Evolutionary conservation across 768 basidiomycete genomes (phyloP).

Genomic region (Leccinum sublutescens): DNA sequence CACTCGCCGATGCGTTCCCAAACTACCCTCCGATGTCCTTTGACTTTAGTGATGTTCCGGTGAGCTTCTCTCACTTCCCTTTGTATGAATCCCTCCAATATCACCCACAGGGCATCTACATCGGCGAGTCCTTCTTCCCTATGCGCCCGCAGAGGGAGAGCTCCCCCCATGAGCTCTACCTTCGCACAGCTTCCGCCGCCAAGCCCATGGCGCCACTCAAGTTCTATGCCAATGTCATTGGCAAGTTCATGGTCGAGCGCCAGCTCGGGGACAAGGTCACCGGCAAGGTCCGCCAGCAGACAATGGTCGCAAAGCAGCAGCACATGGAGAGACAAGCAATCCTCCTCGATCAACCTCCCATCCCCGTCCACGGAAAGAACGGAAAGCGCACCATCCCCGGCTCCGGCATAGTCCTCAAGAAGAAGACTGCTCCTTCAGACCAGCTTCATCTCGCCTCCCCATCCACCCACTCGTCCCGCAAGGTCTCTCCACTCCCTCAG

Average conservation of each 20-base stretch:
- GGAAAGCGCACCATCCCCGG: conserved; percentile 40
- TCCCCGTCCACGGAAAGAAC: conserved; percentile 36
- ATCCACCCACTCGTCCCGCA: conserved; percentile 29
- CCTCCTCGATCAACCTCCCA: conserved; percentile 40
- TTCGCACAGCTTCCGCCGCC: conserved; percentile 55
- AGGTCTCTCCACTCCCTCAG: conserved; percentile 29
- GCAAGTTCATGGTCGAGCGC: conserved; percentile 66
- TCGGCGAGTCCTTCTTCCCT: conserved; percentile 63
- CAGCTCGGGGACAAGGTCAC: conserved; percentile 48
- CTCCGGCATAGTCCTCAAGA: conserved; percentile 28
- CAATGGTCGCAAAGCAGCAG: conserved; percentile 46
- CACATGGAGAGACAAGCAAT: conserved; percentile 48
- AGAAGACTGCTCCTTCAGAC: conserved; percentile 28
- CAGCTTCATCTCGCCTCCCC: conserved; percentile 32
- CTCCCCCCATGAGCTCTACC: conserved; percentile 68
- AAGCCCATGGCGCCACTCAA: conserved; percentile 67
- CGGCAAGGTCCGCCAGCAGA: conserved; percentile 46
- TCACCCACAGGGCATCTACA: conserved; percentile 54
- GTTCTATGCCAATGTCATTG: conserved; percentile 70
- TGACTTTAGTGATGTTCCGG: conserved; percentile 60
- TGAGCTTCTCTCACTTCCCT: conserved; percentile 32
- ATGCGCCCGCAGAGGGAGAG: conserved; percentile 55
- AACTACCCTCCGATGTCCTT: conserved; percentile 52
- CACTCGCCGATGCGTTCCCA: conserved; percentile 47
- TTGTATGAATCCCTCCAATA: not conserved